Base-by-base conservation (phyloP, 176 grass and related monocot species). In the Oryza longistaminata region DNA sequence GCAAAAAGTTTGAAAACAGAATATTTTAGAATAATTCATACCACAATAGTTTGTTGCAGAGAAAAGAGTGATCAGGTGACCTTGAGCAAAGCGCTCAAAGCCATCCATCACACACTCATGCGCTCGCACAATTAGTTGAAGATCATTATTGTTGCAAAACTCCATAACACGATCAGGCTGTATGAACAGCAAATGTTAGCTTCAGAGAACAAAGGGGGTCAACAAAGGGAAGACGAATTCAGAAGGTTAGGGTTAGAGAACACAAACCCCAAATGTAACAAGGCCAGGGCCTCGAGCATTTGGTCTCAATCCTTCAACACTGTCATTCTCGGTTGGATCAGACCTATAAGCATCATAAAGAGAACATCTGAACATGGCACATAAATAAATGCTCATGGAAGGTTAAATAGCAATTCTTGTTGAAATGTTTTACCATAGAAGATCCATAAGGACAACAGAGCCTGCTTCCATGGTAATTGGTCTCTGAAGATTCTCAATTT, bases 51-150 rank as follows among this genome's bases (percentile, higher is more conserved):
- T 99, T 83, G 97, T 99, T 31, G 97, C 97, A 31, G 97, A 99
- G 82, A 99, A 99, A 73, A 99, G 97, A 86, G 97, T 99, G 39
- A 99, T 99, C 84, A 99, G 88, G 84, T 96, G 97, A 27, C 97
- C 97, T 82, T 99, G 97, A 93, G 97, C 97, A 89, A 99, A 99
- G 14, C 97, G 97, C 74, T 99, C 97, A 92, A 99, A 99, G 48
- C 97, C 97, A 86, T 99, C 97, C 97, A 99, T 99, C 45, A 99
- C 97, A 60, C 97, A 99, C 68, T 99, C 97, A 43, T 99, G 97
- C 22, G 97, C 97, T 78, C 97, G 93, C 74, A 99, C 90, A 82
- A 99, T 99, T 86, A 99, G 84, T 19, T 99, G 97, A 83, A 99
- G 90, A 44, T 99, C 97, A 70, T 99, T 99, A 73, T 99, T 99